A percentile compares a stretch with the other conserved stretches of the same genome.
Evolutionary conservation across 2,329 filamentous ascomycete genomes (phyloP).

Genomic region (Aspergillus nomiae): DNA sequence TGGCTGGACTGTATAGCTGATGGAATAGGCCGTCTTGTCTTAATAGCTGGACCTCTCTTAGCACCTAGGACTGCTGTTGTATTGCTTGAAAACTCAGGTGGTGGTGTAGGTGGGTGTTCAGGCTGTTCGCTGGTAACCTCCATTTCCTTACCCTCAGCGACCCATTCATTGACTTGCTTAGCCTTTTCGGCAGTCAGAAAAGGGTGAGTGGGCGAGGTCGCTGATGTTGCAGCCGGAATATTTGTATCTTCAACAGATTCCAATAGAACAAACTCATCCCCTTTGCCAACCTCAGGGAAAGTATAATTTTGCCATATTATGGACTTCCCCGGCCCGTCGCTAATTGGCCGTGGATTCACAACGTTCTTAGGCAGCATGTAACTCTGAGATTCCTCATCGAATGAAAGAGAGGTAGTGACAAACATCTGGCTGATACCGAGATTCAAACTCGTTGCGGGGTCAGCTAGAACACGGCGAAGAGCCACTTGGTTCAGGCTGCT

Average conservation of each 20-base stretch:
- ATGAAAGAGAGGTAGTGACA: conserved; percentile 22
- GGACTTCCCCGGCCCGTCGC: conserved; percentile 24
- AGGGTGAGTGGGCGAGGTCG: conserved; percentile 19
- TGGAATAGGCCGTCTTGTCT: conserved; percentile 17
- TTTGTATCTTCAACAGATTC: conserved; percentile 11
- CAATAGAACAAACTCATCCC: conserved; percentile 21
- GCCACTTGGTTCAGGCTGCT: conserved; percentile 21
- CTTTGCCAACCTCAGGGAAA: conserved; percentile 35
- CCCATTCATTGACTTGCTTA: conserved; percentile 33
- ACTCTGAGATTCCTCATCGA: conserved; percentile 17
- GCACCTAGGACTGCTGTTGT: neutral
- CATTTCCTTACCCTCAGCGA: conserved; percentile 24
- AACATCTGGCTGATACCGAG: conserved; percentile 25
- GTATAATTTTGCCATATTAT: conserved; percentile 34
- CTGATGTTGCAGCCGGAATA: conserved; percentile 3
- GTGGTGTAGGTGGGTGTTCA: neutral
- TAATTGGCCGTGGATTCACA: conserved; percentile 19
- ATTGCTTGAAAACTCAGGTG: neutral
- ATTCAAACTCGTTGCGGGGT: conserved; percentile 16
- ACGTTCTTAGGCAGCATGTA: conserved; percentile 21
- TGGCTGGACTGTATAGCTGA: neutral
- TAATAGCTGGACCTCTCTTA: conserved; percentile 23
- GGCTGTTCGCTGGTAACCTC: conserved; percentile 10
- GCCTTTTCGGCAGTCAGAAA: conserved; percentile 31
- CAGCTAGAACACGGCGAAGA: conserved; percentile 25